Conservation (phyloP, 352 stramenopile species). For the Pythium monospermum region DNA sequence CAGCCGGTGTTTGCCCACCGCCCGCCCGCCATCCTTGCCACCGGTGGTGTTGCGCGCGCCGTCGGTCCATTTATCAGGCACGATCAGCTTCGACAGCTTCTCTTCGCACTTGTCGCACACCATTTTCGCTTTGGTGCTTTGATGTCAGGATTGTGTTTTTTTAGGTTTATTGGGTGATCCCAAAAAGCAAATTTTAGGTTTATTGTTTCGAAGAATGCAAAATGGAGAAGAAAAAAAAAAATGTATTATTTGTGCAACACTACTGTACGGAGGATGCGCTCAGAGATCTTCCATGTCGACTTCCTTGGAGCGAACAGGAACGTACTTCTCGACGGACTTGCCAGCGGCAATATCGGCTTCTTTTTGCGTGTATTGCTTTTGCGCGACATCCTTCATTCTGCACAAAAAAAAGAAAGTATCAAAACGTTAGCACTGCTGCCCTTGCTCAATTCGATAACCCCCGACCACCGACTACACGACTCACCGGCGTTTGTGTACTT, state of each 20-base stretch:
- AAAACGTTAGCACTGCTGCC: too few relatives aligned
- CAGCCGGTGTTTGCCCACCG: conserved; percentile 36
- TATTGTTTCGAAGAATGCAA: too few relatives aligned
- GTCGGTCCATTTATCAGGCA: conserved; percentile 74
- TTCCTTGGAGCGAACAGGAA: conserved; percentile 38
- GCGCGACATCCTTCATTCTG: conserved; percentile 84
- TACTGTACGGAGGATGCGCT: background rate
- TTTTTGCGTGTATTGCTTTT: conserved; percentile 87
- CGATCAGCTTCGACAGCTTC: conserved; percentile 72
- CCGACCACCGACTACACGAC: too few relatives aligned
- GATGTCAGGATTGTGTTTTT: too few relatives aligned
- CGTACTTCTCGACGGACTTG: conserved; percentile 71
- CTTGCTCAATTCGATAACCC: too few relatives aligned
- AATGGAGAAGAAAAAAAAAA: conserved; percentile 1
- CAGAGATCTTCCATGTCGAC: conserved; percentile 67
- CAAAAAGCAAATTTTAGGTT: too few relatives aligned
- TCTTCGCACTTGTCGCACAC: conserved; percentile 73
- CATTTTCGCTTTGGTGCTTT: too few relatives aligned
- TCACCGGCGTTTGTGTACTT: conserved; percentile 83
- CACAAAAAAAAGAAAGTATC: too few relatives aligned
- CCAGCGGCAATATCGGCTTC: conserved; percentile 72
- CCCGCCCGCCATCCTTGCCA: conserved; percentile 45
- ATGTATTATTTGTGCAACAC: conserved; percentile 12
- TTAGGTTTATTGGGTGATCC: too few relatives aligned
- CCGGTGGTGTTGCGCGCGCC: conserved; percentile 52